phyloP scores from a whole-genome alignment of 176 grass and related monocot genomes.

The Cenchrus americanus region DNA sequence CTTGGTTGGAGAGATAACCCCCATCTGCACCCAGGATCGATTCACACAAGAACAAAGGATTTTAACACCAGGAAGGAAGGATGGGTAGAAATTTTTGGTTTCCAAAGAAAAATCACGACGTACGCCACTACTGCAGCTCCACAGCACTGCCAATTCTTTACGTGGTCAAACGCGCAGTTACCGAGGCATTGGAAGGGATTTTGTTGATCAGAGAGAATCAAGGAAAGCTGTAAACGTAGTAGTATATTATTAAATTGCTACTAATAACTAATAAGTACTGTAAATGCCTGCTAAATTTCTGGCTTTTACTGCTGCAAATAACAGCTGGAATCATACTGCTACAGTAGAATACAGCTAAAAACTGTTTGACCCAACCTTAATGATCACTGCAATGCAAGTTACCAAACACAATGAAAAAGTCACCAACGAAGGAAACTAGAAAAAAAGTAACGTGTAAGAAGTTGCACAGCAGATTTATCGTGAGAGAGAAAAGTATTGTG shows the following conservation, averaged over 20 bases:
- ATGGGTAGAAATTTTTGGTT: too few species aligned
- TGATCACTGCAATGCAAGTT: neutral
- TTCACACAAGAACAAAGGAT: neutral
- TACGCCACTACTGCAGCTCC: neutral
- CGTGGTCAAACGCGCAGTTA: conserved; percentile 9
- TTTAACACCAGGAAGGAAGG: too few species aligned
- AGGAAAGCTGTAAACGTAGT: neutral
- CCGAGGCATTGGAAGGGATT: neutral
- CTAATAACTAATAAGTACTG: neutral
- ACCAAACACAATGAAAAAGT: too few species aligned
- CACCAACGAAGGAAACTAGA: too few species aligned
- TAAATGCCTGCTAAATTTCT: conserved; percentile 16
- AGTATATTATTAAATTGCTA: neutral
- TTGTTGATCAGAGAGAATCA: neutral
- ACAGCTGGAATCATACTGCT: neutral
- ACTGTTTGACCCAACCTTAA: neutral
- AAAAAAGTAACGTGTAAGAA: too few species aligned
- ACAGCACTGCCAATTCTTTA: neutral
- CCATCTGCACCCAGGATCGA: conserved; percentile 47
- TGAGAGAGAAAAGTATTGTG: too few species aligned
- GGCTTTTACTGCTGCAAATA: neutral
- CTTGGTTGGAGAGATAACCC: conserved; percentile 77
- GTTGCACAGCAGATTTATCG: too few species aligned
- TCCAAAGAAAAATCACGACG: too few species aligned
- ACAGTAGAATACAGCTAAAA: too few species aligned